phyloP scores from a whole-genome alignment of 2,329 filamentous ascomycete genomes.

The Alternaria metachromatica region DNA sequence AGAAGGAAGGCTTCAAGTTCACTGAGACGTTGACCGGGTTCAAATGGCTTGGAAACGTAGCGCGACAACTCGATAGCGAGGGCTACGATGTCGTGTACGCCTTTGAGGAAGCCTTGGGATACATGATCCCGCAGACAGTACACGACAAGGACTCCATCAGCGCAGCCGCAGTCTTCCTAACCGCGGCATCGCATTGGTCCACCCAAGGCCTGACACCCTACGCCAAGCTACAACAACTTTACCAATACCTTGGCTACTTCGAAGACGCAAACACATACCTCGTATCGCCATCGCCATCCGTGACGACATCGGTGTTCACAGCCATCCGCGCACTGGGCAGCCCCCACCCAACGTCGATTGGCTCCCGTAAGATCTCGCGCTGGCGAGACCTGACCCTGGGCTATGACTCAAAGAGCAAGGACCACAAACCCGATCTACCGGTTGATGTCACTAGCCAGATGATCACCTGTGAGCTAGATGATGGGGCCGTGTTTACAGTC shows the following conservation, averaged over 20 bases:
- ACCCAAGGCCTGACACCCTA: constrained; percentile 63
- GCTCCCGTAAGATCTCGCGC: constrained; percentile 59
- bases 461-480: constrained; percentile 67
- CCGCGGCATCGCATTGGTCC: constrained; percentile 60
- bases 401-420: constrained; percentile 62
- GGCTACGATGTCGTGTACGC: constrained; percentile 63
- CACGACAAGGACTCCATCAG: constrained; percentile 71
- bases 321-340: constrained; percentile 57
- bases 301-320: constrained; percentile 62
- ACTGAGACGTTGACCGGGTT: constrained; percentile 70
- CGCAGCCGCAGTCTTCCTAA: constrained; percentile 65
- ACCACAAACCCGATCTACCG: constrained; percentile 62
- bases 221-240: constrained; percentile 63
- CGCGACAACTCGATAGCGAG: constrained; percentile 55
- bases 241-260: constrained; percentile 65
- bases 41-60: constrained; percentile 71
- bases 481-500: constrained; percentile 64
- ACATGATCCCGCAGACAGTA: constrained; percentile 68
- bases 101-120: constrained; percentile 71
- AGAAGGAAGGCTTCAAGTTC: constrained; percentile 62
- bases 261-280: constrained; percentile 70
- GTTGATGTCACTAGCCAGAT: constrained; percentile 66
- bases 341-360: constrained; percentile 56
- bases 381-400: constrained; percentile 69
- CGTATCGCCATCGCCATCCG: constrained; percentile 61